Conservation (phyloP, 495 filamentous ascomycete genomes). For the Lasiosphaeria ovina region DNA sequence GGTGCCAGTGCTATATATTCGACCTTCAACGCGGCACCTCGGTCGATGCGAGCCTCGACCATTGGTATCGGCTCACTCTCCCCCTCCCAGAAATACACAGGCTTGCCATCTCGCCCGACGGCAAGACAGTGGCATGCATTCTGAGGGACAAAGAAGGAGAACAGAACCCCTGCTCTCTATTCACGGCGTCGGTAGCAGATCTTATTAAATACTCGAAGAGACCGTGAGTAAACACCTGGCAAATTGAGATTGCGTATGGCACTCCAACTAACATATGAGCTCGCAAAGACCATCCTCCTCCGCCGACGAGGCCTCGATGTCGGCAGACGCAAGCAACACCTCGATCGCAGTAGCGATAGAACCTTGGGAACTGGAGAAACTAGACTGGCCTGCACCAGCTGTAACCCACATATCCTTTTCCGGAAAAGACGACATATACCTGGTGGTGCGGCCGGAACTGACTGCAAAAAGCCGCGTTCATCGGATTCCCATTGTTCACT, state of each 20-base stretch:
- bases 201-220: constrained; percentile 10
- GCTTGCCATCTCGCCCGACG: constrained; percentile 33
- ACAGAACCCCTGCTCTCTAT: constrained; percentile 2
- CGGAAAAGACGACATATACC: constrained; percentile 25
- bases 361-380: constrained; percentile 6
- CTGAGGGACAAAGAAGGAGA: constrained; percentile 11
- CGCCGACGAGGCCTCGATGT: constrained; percentile 2
- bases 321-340: background rate
- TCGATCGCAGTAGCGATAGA: background rate
- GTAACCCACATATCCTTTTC: constrained; percentile 29
- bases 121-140: constrained; percentile 25
- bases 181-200: background rate
- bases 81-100: constrained; percentile 13
- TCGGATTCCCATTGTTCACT: constrained; percentile 12
- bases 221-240: constrained; percentile 1
- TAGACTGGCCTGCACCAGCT: constrained; percentile 24
- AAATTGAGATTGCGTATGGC: background rate
- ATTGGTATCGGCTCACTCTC: constrained; percentile 17
- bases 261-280: background rate
- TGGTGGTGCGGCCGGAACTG: constrained; percentile 29
- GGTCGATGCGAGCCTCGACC: constrained; percentile 12
- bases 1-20: constrained; percentile 20
- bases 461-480: constrained; percentile 12
- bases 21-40: constrained; percentile 13
- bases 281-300: constrained; percentile 4